phyloP scores from a whole-genome alignment of 805 yeast species.

The Spathaspora boniae region DNA sequence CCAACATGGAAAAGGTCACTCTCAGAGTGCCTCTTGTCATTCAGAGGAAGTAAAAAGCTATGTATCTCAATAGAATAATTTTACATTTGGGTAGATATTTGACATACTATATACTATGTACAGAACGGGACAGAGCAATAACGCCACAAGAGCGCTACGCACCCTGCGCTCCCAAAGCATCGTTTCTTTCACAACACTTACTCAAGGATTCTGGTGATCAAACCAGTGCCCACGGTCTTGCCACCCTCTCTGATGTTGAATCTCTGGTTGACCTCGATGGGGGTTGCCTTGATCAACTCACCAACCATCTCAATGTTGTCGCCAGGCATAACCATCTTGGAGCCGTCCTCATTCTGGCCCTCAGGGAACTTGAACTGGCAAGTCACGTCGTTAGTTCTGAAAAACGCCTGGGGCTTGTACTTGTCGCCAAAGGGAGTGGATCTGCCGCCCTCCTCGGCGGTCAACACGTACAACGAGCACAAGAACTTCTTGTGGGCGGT shows the following conservation, averaged over 20 bases:
- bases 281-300: slow-evolving; percentile 85
- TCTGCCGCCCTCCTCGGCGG: slow-evolving; percentile 99
- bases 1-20: slow-evolving; percentile 21
- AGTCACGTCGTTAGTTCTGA: slow-evolving; percentile 95
- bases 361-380: slow-evolving; percentile 88
- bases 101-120: no score
- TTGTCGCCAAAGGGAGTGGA: slow-evolving; percentile 95
- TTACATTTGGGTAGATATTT: no score
- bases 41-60: slow-evolving; percentile 14
- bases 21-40: slow-evolving; percentile 26
- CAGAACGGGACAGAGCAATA: no score
- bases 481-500: slow-evolving; percentile 91
- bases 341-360: slow-evolving; percentile 65
- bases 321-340: slow-evolving; percentile 94
- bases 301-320: slow-evolving; percentile 97
- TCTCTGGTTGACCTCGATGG: slow-evolving; percentile 94
- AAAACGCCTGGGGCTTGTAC: slow-evolving; percentile 97
- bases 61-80: no score
- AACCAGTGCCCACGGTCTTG: slow-evolving; percentile 98
- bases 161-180: neutral
- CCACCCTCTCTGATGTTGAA: slow-evolving; percentile 99
- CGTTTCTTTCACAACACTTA: slow-evolving; percentile 21
- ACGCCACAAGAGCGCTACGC: no score
- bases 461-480: slow-evolving; percentile 87
- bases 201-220: slow-evolving; percentile 87